These are phyloP conservation scores for Colletotrichum siamense DNA, from an alignment of 2,329 filamentous ascomycete species.

Conservation along the genomic window DNA sequence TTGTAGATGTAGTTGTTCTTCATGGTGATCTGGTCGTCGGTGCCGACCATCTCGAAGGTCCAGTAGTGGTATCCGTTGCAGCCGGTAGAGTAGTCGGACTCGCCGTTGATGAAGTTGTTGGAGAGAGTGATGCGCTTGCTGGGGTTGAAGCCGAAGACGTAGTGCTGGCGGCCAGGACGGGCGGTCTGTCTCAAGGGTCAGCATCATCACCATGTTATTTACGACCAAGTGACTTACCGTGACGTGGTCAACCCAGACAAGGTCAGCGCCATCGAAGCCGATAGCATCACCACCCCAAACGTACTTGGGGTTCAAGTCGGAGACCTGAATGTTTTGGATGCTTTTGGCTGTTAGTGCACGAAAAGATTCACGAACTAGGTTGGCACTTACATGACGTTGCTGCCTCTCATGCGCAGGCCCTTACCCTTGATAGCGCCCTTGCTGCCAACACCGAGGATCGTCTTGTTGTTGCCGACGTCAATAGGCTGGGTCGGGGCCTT, in stretches of 20 bases:
- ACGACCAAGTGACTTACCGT: background rate
- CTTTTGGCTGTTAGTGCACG: background rate
- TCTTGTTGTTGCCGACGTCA: slow-evolving; percentile 13
- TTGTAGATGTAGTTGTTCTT: slow-evolving; percentile 27
- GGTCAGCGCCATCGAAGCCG: slow-evolving; percentile 9
- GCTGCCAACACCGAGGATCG: slow-evolving; percentile 11
- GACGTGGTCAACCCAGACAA: slow-evolving; percentile 18
- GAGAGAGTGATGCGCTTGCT: slow-evolving; percentile 19
- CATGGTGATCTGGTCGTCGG: slow-evolving; percentile 17
- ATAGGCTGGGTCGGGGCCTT: slow-evolving; percentile 14
- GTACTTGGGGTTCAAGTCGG: slow-evolving; percentile 13
- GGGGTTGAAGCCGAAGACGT: slow-evolving; percentile 14
- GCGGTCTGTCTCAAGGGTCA: background rate
- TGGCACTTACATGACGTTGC: background rate
- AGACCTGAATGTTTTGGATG: slow-evolving; percentile 15
- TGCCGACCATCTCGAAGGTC: slow-evolving; percentile 6
- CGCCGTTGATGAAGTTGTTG: slow-evolving; percentile 19
- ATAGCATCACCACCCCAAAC: slow-evolving; percentile 19
- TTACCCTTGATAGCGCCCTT: slow-evolving; percentile 15
- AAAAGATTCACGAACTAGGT: background rate
- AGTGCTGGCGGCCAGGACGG: slow-evolving; percentile 15
- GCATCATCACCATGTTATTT: background rate
- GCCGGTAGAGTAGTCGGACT: slow-evolving; percentile 8
- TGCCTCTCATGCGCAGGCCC: slow-evolving; percentile 8
- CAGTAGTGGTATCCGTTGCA: slow-evolving; percentile 17